phyloP scores from a whole-genome alignment of 192 early-diverging fungal species.

The Rhizophlyctis rosea region DNA sequence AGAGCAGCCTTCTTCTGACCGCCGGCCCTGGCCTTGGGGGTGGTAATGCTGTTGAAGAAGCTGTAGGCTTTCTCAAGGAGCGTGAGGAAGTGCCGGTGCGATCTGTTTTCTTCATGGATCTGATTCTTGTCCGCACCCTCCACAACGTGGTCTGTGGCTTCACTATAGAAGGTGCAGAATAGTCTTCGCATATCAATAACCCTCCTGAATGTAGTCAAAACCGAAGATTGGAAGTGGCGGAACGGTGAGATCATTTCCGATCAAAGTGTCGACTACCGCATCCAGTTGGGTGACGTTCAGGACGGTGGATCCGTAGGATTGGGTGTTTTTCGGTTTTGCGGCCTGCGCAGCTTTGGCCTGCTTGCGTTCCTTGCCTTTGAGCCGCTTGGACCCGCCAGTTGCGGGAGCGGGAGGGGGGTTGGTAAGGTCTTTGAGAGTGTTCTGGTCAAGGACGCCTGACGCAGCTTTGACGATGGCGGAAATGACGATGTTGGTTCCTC shows the following conservation, averaged over 20 bases:
- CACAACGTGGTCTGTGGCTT: not conserved
- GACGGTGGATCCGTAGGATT: no score
- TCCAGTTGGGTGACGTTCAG: not conserved
- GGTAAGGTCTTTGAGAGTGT: not conserved
- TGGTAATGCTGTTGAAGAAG: not conserved
- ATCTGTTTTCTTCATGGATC: not conserved
- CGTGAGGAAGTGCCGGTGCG: not conserved
- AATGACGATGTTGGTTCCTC: not conserved
- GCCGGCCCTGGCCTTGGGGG: no score
- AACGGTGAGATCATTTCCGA: not conserved
- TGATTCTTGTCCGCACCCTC: not conserved
- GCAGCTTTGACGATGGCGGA: not conserved
- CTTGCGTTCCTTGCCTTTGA: not conserved
- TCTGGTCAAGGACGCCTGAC: not conserved
- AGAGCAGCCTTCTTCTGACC: not conserved
- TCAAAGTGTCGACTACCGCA: not conserved
- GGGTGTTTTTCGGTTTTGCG: no score
- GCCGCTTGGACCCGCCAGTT: not conserved
- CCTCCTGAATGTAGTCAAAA: not conserved
- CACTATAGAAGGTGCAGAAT: not conserved
- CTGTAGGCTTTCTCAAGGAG: not conserved
- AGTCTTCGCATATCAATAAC: not conserved
- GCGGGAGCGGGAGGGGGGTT: no score
- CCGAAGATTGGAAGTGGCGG: not conserved
- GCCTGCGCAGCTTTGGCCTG: no score